Evolutionary conservation across 495 filamentous ascomycete genomes (phyloP), one percentile per base, ranked within the genome.

Genomic region (Geopyxis carbonaria): DNA sequence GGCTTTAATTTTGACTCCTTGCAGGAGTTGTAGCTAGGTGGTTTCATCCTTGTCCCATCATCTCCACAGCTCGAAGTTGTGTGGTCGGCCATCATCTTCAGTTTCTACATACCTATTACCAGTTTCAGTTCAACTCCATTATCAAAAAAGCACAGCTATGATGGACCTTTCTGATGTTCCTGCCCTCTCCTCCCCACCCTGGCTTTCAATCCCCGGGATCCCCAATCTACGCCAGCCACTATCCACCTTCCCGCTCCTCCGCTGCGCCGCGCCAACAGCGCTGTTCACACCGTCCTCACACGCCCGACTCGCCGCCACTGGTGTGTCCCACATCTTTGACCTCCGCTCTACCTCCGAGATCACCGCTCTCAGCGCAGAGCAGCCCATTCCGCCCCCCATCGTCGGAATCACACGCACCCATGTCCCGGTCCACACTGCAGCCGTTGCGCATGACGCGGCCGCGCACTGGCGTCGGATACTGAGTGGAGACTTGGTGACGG

Each of bases 281-380:
- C 31, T 5, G n/a, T 5, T 16, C n/a, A 10, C 10, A 23, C 19
- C 20, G 15, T 20, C n/a, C n/a, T n/a, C n/a, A n/a, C n/a, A n/a
- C 8, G 3, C 34, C n/a, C 11, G 19, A 20, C 16, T 37, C 4
- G 2, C 2, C 14, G 20, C 9, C 19, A 2, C 25, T n/a, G 64
- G 66, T 4, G 69, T 83, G 45, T 65, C 60, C 11, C 63, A 66
- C 22, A 65, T 81, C 27, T 80, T 70, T 45, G 76, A 84, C 53
- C 59, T 83, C 5, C 72, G 80, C 24, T 75, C 73, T 2, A 46
- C 58, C 2, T 45, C 57, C 18, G 67, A 77, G 45, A n/a, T n/a
- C n/a, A n/a, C n/a, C n/a, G n/a, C n/a, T n/a, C n/a, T n/a, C n/a
- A n/a, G n/a, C n/a, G n/a, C n/a, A n/a, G n/a, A n/a, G n/a, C n/a